Conservation (phyloP, 2,329 filamentous ascomycete genomes). For the Apiospora phragmitis region DNA sequence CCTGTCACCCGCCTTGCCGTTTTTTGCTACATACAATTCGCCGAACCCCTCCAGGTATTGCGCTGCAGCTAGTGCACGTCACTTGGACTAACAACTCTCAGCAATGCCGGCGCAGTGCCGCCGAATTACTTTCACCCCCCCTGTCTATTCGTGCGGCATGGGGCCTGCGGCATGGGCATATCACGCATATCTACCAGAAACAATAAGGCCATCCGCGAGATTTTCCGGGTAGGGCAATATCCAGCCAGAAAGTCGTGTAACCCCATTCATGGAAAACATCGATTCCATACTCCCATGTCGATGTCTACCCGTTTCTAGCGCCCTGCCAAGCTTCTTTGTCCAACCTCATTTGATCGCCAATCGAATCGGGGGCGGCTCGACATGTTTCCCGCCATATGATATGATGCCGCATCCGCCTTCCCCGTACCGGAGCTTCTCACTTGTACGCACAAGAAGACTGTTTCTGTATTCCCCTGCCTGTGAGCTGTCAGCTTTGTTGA, state of each 20-base stretch:
- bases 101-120: neutral
- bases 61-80: neutral
- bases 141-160: neutral
- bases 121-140: neutral
- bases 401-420: neutral
- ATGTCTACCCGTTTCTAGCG: neutral
- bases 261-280: neutral
- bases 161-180: neutral
- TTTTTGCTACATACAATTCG: neutral
- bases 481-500: neutral
- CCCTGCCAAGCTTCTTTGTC: neutral
- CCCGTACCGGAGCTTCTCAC: neutral
- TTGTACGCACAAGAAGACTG: neutral
- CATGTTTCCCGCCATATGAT: neutral
- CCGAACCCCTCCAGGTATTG: neutral
- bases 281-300: slow-evolving; percentile 5
- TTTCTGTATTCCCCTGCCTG: neutral
- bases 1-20: neutral
- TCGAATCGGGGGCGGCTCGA: neutral
- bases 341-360: neutral
- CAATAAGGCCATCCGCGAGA: neutral
- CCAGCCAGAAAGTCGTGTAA: neutral
- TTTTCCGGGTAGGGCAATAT: neutral
- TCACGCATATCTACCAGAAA: neutral
- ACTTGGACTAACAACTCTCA: neutral